phyloP scores from a whole-genome alignment of 2,329 filamentous ascomycete genomes.

The Sporothrix schenckii region DNA sequence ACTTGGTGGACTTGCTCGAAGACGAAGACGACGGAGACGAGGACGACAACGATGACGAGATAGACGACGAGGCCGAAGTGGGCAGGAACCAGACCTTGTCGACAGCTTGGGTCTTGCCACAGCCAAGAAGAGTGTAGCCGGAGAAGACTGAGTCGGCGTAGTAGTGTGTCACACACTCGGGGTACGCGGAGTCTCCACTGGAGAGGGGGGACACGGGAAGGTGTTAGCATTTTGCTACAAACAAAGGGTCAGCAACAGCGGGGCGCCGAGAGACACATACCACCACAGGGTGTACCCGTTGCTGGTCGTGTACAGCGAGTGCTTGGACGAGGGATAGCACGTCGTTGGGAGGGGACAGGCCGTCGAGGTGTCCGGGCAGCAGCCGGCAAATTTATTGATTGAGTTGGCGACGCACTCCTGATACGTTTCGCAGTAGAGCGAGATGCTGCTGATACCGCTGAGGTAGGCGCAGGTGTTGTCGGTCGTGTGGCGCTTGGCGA shows the following conservation, averaged over 20 bases:
- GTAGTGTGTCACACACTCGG: slow-evolving; percentile 42
- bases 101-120: slow-evolving; percentile 37
- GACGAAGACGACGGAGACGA: slow-evolving; percentile 10
- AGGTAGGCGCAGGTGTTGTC: slow-evolving; percentile 44
- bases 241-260: background rate
- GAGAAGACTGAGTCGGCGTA: slow-evolving; percentile 38
- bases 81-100: slow-evolving; percentile 38
- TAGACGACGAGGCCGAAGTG: slow-evolving; percentile 7
- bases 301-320: slow-evolving; percentile 35
- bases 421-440: slow-evolving; percentile 41
- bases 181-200: slow-evolving; percentile 36
- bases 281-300: slow-evolving; percentile 42
- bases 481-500: slow-evolving; percentile 36
- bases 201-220: too few relatives aligned
- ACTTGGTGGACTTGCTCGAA: background rate
- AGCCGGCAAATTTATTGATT: slow-evolving; percentile 40
- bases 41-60: slow-evolving; percentile 12
- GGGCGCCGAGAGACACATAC: slow-evolving; percentile 37
- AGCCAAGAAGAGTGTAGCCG: slow-evolving; percentile 42
- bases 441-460: slow-evolving; percentile 38
- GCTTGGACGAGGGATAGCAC: slow-evolving; percentile 40
- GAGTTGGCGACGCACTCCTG: slow-evolving; percentile 42
- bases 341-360: slow-evolving; percentile 39
- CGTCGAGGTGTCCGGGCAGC: slow-evolving; percentile 40
- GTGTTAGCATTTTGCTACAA: background rate